phyloP scores from a whole-genome alignment of 768 basidiomycete genomes.

The Suillus weaverae region DNA sequence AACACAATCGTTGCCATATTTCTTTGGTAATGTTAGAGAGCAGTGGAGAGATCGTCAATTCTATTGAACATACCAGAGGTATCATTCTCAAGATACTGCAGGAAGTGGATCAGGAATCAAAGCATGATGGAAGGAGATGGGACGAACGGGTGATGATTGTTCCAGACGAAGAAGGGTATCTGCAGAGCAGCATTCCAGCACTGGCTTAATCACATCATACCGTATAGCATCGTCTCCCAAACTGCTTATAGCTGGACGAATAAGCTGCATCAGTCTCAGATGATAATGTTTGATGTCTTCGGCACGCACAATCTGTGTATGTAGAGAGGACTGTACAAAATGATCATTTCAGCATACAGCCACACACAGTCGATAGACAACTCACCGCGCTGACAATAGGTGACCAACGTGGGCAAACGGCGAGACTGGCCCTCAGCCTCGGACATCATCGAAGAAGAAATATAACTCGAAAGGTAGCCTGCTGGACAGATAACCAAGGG shows the following conservation, averaged over 20 bases:
- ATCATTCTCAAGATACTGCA: conserved; percentile 52
- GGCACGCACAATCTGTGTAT: conserved; percentile 59
- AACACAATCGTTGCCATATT: conserved; percentile 67
- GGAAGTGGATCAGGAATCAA: conserved; percentile 15
- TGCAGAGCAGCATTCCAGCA: conserved; percentile 70
- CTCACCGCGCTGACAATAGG: conserved; percentile 74
- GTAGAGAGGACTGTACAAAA: conserved; percentile 49
- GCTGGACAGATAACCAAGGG: neutral
- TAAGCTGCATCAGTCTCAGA: neutral
- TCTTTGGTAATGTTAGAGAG: conserved; percentile 39
- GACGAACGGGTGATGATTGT: conserved; percentile 64
- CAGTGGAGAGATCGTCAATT: neutral
- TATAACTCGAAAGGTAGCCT: conserved; percentile 10
- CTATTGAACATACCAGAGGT: conserved; percentile 48
- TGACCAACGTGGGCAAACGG: conserved; percentile 62
- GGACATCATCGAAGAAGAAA: conserved; percentile 30
- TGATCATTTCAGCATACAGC: conserved; percentile 11
- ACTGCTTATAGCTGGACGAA: conserved; percentile 54
- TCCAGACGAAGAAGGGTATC: conserved; percentile 73
- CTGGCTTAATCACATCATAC: conserved; percentile 67
- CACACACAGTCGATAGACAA: conserved; percentile 11
- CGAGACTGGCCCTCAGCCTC: conserved; percentile 36
- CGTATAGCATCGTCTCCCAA: conserved; percentile 57
- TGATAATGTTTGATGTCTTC: neutral
- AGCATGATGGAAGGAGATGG: conserved; percentile 11